Percentiles rank a stretch among this genome's conserved stretches.
phyloP scores from a whole-genome alignment of 2,329 filamentous ascomycete species.

The Pyrenochaeta sp. region DNA sequence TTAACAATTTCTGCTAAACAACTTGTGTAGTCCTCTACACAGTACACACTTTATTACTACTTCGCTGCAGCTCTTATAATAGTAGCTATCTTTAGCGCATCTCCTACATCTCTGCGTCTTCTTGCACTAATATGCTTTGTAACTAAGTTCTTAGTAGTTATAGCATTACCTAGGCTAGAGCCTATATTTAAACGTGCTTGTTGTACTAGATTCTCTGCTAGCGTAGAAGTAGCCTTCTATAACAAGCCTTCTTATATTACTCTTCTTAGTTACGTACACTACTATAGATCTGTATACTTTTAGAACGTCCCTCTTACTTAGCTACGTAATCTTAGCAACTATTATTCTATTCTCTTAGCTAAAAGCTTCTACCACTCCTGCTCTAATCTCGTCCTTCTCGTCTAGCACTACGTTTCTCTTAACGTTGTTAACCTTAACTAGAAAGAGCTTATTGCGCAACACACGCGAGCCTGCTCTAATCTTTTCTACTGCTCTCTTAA shows the following conservation, averaged over 20 bases:
- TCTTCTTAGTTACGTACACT: constrained; percentile 9
- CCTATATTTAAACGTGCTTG: constrained; percentile 6
- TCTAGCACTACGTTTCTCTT: constrained; percentile 10
- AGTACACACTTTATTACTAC: constrained; percentile 4
- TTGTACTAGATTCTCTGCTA: constrained; percentile 10
- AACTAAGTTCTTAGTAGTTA: constrained; percentile 12
- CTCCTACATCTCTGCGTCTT: constrained; percentile 10
- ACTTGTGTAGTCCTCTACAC: constrained; percentile 7
- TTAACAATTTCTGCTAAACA: constrained; percentile 8
- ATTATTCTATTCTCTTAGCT: constrained; percentile 10
- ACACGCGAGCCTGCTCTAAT: constrained; percentile 11
- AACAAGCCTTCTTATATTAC: constrained; percentile 8
- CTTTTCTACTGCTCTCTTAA: constrained; percentile 8
- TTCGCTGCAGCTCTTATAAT: constrained; percentile 11
- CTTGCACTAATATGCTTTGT: constrained; percentile 11
- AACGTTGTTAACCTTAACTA: constrained; percentile 8
- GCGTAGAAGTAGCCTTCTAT: constrained; percentile 14
- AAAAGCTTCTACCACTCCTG: constrained; percentile 7
- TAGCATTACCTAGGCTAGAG: constrained; percentile 9
- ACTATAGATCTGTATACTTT: constrained; percentile 9
- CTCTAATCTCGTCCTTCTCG: too few species aligned
- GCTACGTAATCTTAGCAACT: constrained; percentile 10
- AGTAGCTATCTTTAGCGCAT: constrained; percentile 11
- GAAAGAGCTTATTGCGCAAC: constrained; percentile 9
- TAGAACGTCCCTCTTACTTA: constrained; percentile 8